These are phyloP conservation scores for Lactarius sp. DNA, from an alignment of 768 basidiomycete genomes.

Conservation along the genomic window DNA sequence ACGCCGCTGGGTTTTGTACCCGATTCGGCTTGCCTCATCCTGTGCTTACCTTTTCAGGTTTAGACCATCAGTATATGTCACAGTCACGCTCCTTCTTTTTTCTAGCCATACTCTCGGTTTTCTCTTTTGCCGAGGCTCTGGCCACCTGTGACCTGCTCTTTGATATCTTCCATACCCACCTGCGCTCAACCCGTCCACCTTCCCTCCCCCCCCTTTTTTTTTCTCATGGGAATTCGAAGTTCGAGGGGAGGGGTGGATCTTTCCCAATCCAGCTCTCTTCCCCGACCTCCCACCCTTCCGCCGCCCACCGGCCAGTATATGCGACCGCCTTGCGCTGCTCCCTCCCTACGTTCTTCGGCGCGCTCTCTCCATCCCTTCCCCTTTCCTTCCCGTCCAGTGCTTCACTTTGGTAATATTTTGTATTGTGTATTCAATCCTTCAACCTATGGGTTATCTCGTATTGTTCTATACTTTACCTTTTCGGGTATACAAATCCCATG, in stretches of 20 bases:
- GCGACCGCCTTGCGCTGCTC: background rate
- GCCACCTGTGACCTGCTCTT: conserved; percentile 16
- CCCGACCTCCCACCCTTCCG: conserved; percentile 17
- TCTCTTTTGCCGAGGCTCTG: conserved; percentile 15
- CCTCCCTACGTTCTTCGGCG: background rate
- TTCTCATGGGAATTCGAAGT: conserved; percentile 27
- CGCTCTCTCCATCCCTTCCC: conserved; percentile 2
- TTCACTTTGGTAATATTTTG: background rate
- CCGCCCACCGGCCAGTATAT: conserved; percentile 1
- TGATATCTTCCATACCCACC: conserved; percentile 8
- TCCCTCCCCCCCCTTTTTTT: conserved; percentile 22
- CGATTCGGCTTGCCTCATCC: conserved; percentile 26
- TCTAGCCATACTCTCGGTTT: conserved; percentile 15
- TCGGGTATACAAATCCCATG: background rate
- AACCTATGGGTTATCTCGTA: background rate
- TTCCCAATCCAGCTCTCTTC: conserved; percentile 13
- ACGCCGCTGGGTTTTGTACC: conserved; percentile 27
- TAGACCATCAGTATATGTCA: conserved; percentile 22
- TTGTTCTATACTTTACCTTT: background rate
- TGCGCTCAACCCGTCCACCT: conserved; percentile 22
- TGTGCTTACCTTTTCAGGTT: conserved; percentile 21
- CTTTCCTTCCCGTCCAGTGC: background rate
- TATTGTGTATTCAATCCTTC: background rate
- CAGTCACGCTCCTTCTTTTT: conserved; percentile 18
- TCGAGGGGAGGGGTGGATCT: conserved; percentile 20